phyloP scores from a whole-genome alignment of 768 basidiomycete species.

The Gelatoporia subvermispora region DNA sequence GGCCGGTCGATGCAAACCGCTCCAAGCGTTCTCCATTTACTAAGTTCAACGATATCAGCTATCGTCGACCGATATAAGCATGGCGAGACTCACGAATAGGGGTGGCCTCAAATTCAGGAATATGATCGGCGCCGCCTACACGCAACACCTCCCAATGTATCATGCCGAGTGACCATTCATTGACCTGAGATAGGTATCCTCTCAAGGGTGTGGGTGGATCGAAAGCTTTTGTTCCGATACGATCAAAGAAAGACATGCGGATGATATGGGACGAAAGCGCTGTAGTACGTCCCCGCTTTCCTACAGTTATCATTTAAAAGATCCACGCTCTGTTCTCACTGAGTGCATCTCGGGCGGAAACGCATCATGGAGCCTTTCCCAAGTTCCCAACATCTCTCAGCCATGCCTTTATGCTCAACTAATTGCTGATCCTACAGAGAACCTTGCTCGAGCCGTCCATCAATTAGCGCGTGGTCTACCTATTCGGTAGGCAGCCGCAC shows the following conservation, averaged over 20 bases:
- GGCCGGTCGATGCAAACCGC: slow-evolving; percentile 8
- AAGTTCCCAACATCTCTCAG: too few species aligned
- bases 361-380: too few species aligned
- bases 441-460: too few species aligned
- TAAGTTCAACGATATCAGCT: not conserved
- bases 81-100: slow-evolving; percentile 15
- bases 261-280: not conserved
- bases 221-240: slow-evolving; percentile 8
- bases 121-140: slow-evolving; percentile 13
- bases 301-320: too few species aligned
- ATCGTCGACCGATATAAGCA: not conserved
- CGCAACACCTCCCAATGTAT: slow-evolving; percentile 12
- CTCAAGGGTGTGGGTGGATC: slow-evolving; percentile 4
- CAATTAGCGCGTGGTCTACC: too few species aligned
- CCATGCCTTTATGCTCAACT: too few species aligned
- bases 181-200: slow-evolving; percentile 21
- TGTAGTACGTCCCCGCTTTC: too few species aligned
- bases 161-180: slow-evolving; percentile 14
- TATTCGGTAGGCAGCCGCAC: too few species aligned
- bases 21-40: slow-evolving; percentile 13
- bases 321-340: too few species aligned
- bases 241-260: slow-evolving; percentile 10
- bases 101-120: slow-evolving; percentile 13
- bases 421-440: too few species aligned
- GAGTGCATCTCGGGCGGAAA: too few species aligned